A percentile compares a stretch with the other conserved stretches of the same genome.
These are phyloP conservation scores for Persicaria maculosa DNA, from an alignment of 148 eudicot species.

Conservation along the genomic window DNA sequence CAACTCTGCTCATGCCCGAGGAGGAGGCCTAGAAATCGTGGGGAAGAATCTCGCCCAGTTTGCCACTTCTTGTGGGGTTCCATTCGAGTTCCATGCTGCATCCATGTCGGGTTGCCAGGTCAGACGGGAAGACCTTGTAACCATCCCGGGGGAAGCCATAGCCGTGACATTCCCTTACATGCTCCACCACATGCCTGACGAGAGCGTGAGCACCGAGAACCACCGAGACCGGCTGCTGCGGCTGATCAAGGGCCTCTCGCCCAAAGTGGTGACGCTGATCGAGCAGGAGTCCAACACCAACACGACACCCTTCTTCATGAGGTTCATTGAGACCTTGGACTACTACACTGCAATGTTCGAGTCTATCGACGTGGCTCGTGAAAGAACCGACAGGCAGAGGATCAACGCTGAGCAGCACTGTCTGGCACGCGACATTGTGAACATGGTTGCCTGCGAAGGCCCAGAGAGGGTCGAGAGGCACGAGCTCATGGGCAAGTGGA, in stretches of 20 bases:
- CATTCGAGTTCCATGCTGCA: conserved; percentile 66
- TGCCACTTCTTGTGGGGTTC: conserved; percentile 45
- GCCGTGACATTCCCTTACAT: conserved; percentile 80
- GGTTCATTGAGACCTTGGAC: conserved; percentile 65
- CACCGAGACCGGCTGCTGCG: conserved; percentile 75
- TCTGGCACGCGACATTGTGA: conserved; percentile 82
- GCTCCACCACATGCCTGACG: conserved; percentile 97
- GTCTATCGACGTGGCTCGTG: conserved; percentile 58
- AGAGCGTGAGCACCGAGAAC: conserved; percentile 74
- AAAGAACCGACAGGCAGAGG: conserved; percentile 56
- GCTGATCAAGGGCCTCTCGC: conserved; percentile 67
- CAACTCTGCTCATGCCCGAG: conserved; percentile 66
- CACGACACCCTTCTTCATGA: conserved; percentile 49
- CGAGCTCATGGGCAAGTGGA: conserved; percentile 87
- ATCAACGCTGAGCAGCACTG: conserved; percentile 85
- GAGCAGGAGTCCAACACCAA: conserved; percentile 97
- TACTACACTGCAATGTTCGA: conserved; percentile 90
- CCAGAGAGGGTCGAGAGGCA: conserved; percentile 81
- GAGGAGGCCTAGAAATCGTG: conserved; percentile 63
- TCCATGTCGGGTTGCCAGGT: conserved; percentile 74
- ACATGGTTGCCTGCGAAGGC: conserved; percentile 85
- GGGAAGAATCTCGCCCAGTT: conserved; percentile 39
- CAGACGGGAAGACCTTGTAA: conserved; percentile 35
- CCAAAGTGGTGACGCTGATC: conserved; percentile 58
- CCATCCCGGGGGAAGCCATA: conserved; percentile 55